Evolutionary conservation across 2,329 filamentous ascomycete genomes (phyloP).

Genomic region (Rosellinia necatrix): DNA sequence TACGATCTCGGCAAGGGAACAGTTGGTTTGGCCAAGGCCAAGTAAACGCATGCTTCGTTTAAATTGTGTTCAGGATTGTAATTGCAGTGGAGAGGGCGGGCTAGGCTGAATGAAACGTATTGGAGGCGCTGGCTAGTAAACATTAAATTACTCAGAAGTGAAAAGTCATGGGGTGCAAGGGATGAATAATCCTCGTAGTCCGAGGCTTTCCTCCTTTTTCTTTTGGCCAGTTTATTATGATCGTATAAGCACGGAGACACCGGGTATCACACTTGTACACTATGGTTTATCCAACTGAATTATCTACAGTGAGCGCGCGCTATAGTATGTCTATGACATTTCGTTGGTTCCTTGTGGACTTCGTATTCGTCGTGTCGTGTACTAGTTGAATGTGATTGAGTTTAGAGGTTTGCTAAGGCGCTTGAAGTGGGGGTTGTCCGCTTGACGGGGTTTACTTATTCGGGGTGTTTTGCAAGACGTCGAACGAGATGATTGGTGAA

Average conservation of each 20-base stretch:
- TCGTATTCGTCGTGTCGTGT: no score
- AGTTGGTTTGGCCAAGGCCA: constrained; percentile 87
- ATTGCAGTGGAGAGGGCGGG: neutral
- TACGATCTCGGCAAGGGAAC: constrained; percentile 91
- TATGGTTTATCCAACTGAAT: constrained; percentile 18
- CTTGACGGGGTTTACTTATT: no score
- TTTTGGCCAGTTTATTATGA: constrained; percentile 2
- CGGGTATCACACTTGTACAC: constrained; percentile 18
- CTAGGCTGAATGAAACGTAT: constrained; percentile 5
- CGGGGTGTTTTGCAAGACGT: no score
- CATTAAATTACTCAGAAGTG: neutral
- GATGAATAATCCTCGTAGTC: neutral
- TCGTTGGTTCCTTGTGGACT: no score
- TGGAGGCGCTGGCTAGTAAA: neutral
- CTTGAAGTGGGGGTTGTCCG: no score
- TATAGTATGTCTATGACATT: no score
- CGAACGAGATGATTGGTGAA: no score
- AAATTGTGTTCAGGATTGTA: neutral
- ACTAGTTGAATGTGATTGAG: no score
- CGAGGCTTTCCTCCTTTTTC: neutral
- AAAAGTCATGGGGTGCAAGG: neutral
- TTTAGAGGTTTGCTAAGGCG: no score
- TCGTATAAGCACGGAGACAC: constrained; percentile 1
- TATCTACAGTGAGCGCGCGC: no score
- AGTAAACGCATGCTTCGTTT: constrained; percentile 40